These are phyloP conservation scores for Phragmites australis DNA, from an alignment of 176 grass and related monocot genomes.

Conservation along the genomic window DNA sequence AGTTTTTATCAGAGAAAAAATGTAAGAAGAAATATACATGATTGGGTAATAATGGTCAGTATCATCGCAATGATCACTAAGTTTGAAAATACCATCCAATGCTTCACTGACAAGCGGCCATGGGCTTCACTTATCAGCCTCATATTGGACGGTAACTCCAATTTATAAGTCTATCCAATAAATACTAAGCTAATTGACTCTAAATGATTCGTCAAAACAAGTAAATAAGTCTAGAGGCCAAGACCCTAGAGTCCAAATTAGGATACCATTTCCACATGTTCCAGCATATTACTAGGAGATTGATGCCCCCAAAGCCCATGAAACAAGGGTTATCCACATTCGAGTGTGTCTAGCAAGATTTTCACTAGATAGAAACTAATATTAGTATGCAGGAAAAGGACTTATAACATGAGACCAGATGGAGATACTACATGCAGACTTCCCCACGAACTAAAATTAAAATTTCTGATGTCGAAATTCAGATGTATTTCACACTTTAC, in stretches of 20 bases:
- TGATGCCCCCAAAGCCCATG: background rate
- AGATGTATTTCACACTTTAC: background rate
- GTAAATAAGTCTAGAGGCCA: slow-evolving; percentile 20
- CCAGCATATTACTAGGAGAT: slow-evolving; percentile 13
- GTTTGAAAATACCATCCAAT: background rate
- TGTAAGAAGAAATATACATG: background rate
- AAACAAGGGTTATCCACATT: background rate
- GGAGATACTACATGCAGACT: background rate
- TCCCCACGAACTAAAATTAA: background rate
- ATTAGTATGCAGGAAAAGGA: background rate
- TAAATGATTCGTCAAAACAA: slow-evolving; percentile 1
- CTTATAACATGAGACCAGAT: slow-evolving; percentile 20
- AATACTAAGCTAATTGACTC: background rate
- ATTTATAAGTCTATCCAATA: background rate
- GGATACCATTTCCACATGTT: background rate
- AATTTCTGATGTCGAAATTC: background rate
- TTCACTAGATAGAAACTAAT: slow-evolving; percentile 1
- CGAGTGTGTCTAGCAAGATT: background rate
- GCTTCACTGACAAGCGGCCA: background rate
- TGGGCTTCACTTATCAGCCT: background rate
- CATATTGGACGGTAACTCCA: background rate
- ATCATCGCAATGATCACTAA: background rate
- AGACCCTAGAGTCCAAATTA: slow-evolving; percentile 31
- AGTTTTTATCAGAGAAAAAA: slow-evolving; percentile 28
- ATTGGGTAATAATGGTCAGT: background rate